These are phyloP conservation scores for Cyphellophora attinorum DNA, from an alignment of 2,329 filamentous ascomycete genomes.

Conservation along the genomic window DNA sequence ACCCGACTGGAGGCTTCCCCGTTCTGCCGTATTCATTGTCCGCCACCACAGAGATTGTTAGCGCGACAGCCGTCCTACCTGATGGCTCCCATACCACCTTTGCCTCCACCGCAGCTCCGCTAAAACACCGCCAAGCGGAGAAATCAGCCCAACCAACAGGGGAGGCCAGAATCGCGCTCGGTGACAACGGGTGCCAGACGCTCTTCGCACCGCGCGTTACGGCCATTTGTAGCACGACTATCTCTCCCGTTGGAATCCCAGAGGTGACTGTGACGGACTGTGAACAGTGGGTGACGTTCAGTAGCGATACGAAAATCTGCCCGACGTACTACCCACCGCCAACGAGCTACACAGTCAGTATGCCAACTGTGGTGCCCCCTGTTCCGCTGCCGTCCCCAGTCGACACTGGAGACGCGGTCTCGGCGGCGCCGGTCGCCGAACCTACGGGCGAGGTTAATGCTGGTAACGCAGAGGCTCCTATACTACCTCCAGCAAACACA, in stretches of 20 bases:
- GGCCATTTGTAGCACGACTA: constrained; percentile 10
- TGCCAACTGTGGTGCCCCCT: background rate
- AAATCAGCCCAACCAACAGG: background rate
- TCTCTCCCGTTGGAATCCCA: constrained; percentile 9
- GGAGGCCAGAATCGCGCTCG: constrained; percentile 9
- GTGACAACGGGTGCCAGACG: constrained; percentile 15
- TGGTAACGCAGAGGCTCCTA: too few species aligned
- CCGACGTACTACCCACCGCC: background rate
- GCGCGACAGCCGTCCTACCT: constrained; percentile 14
- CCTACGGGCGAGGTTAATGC: too few species aligned
- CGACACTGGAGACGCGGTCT: too few species aligned
- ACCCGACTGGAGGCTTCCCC: constrained; percentile 4
- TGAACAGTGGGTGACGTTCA: constrained; percentile 16
- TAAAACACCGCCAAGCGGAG: background rate
- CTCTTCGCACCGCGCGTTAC: constrained; percentile 13
- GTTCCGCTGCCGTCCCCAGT: too few species aligned
- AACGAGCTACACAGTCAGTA: background rate
- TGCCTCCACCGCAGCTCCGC: constrained; percentile 6
- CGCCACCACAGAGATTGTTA: constrained; percentile 2
- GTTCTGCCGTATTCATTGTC: constrained; percentile 6
- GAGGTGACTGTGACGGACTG: constrained; percentile 16
- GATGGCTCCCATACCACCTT: constrained; percentile 12
- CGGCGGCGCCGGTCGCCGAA: too few species aligned
- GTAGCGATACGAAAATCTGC: constrained; percentile 10
- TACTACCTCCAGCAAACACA: too few species aligned